phyloP scores from a whole-genome alignment of 1,139 yeast species.

The Meyerozyma athensensis region DNA sequence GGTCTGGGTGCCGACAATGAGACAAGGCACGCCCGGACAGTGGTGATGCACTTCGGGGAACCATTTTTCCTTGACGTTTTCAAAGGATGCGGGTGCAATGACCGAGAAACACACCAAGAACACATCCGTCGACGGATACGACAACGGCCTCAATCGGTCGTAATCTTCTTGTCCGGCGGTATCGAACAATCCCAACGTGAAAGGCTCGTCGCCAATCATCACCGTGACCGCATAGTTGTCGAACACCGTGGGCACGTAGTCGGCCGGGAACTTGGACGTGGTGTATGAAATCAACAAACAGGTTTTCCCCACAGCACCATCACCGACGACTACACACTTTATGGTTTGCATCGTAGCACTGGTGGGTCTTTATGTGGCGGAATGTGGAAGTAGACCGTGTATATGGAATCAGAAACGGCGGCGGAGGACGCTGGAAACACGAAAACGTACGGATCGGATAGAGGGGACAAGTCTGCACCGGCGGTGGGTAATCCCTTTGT shows the following conservation, averaged over 20 bases:
- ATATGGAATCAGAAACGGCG: too few species aligned
- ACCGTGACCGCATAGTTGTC: slow-evolving; percentile 98
- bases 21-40: slow-evolving; percentile 95
- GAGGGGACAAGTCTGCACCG: too few species aligned
- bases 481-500: too few species aligned
- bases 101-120: slow-evolving; percentile 93
- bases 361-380: background rate
- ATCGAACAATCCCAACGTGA: slow-evolving; percentile 91
- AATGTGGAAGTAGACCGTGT: background rate
- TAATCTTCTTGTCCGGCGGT: slow-evolving; percentile 99
- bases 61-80: slow-evolving; percentile 97
- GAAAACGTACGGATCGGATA: too few species aligned
- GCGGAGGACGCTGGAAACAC: too few species aligned
- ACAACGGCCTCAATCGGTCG: slow-evolving; percentile 92
- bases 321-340: slow-evolving; percentile 96
- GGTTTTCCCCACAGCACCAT: slow-evolving; percentile 89
- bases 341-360: slow-evolving; percentile 43
- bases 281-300: slow-evolving; percentile 80
- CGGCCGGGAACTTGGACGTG: slow-evolving; percentile 82
- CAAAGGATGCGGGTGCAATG: slow-evolving; percentile 96
- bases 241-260: slow-evolving; percentile 78
- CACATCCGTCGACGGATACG: slow-evolving; percentile 95
- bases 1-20: slow-evolving; percentile 93
- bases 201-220: slow-evolving; percentile 97
- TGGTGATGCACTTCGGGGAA: slow-evolving; percentile 97